Conservation (phyloP, 1,284 basidiomycete genomes). For the Ganoderma leucocontextum region DNA sequence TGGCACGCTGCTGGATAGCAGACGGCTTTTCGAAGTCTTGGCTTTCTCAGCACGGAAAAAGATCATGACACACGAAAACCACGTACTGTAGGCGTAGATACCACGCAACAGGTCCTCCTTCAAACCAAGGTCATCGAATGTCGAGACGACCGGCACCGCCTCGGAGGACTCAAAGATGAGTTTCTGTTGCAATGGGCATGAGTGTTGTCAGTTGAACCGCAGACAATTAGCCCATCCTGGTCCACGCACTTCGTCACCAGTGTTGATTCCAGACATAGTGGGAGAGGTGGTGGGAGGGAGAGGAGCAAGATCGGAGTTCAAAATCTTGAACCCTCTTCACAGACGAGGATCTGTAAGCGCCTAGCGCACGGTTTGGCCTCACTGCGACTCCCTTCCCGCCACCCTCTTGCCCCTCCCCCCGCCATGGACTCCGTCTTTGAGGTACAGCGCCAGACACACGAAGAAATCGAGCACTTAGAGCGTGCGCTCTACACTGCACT, state of each 20-base stretch:
- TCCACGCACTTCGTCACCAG: conserved; percentile 74
- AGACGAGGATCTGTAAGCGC: conserved; percentile 21
- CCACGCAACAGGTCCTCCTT: conserved; percentile 97
- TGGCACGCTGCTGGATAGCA: conserved; percentile 98
- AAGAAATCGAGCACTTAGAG: conserved; percentile 94
- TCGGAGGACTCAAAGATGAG: conserved; percentile 98
- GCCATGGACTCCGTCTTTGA: conserved; percentile 93
- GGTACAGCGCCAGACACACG: conserved; percentile 91
- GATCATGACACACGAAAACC: neutral
- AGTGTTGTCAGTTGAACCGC: neutral
- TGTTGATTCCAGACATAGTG: conserved; percentile 81
- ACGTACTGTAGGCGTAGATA: conserved; percentile 98
- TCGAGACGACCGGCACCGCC: conserved; percentile 86
- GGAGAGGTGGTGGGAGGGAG: conserved; percentile 42
- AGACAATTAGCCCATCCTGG: neutral
- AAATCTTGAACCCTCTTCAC: conserved; percentile 41
- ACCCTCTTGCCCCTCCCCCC: conserved; percentile 14
- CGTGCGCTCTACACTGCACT: conserved; percentile 75
- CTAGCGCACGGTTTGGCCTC: conserved; percentile 20
- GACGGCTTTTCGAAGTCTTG: conserved; percentile 99
- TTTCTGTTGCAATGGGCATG: conserved; percentile 59
- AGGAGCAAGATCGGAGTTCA: conserved; percentile 63
- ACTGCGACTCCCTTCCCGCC: conserved; percentile 10
- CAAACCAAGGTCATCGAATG: conserved; percentile 92
- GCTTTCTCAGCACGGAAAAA: neutral